Base-by-base conservation (phyloP, 202 grass and related monocot species). In the Schoenoplectus tabernaemontani region DNA sequence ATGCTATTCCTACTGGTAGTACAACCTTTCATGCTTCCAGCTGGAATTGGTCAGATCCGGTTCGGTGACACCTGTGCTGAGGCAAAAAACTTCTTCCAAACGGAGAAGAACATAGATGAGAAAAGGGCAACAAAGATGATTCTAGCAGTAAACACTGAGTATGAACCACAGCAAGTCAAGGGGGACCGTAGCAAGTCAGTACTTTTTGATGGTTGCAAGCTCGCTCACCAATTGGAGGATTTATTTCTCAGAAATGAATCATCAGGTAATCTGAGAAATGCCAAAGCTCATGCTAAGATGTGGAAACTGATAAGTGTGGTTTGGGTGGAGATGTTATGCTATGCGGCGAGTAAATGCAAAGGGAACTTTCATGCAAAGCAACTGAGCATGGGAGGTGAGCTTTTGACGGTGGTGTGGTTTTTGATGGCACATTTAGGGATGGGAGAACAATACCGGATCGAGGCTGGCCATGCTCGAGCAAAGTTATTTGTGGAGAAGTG, bases 251-350 rank as follows among this genome's bases (percentile, higher is more conserved):
- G 1, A 6, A 2, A 58, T 3, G 11, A 65, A 54, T 82, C 71
- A 43, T 12, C 46, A 12, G 46, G 12, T 48, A 9, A 48, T 48
- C 10, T 13, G 8, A 13, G 10, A 48, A 48, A 48, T 2, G 46
- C 36, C 2, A 48, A 48, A 48, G 10, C 12, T 48, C 46, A 48
- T 11, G 12, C 36, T 37, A 48, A 75, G 77, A 83, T 93, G 88
- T 84, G 56, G 47, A 60, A 82, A 57, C n/a, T 93, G 2, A 74
- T 93, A 42, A 80, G 81, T 24, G 76, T 69, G 41, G 91, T 93
- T 54, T 88, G 88, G 86, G 85, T 89, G 76, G 90, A 93, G 83
- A 93, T 93, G 81, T 62, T 93, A 10, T 90, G 88, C 81, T 93
- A 88, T 50, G 86, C 86, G 2, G 91, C 86, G 0, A 87, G 63